Evolutionary conservation across 345 rosid genomes (phyloP), one percentile per base, ranked within the genome.

Genomic region (Ricinus communis): DNA sequence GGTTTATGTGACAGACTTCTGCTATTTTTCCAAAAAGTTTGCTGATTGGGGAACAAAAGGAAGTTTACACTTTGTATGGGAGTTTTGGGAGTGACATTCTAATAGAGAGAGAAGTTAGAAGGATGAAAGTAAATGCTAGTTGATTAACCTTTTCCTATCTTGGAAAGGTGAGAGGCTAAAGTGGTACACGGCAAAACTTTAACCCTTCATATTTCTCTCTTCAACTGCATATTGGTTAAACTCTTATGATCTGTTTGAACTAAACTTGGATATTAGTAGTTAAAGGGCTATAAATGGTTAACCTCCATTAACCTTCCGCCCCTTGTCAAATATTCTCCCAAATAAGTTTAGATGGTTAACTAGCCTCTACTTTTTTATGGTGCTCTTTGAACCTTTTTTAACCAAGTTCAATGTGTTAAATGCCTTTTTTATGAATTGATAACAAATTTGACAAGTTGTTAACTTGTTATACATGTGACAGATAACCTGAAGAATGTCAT

Each of bases 401-500:
- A 30, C 25, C 9, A 2, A n/a, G 22, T 60, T 19, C 27, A 14
- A 31, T 30, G 46, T 60, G 25, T 36, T 9, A 65, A 30, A 11
- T 30, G 41, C 2, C 36, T 67, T 53, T 53, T 10, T 21, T 24
- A 24, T 40, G 11, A 53, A 52, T 15, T 27, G 28, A 21, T 62
- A 6, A 54, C 10, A 21, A 31, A 1, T 22, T 49, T 66, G 62
- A 66, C 27, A 57, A 59, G n/a, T 56, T 53, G 28, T n/a, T 22
- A 72, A 28, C 47, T 12, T 43, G 47, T 24, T 62, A 21, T 72
- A 18, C 41, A 52, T 76, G 60, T 82, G 73, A 67, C 90, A 83
- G 91, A 81, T 50, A 75, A 78, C 53, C 70, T 63, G 63, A 80
- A 74, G 70, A 71, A 72, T 60, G 71, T 22, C 30, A 45, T 38